Evolutionary conservation across 352 stramenopile species (phyloP).

Genomic region (Pythium chondricola): DNA sequence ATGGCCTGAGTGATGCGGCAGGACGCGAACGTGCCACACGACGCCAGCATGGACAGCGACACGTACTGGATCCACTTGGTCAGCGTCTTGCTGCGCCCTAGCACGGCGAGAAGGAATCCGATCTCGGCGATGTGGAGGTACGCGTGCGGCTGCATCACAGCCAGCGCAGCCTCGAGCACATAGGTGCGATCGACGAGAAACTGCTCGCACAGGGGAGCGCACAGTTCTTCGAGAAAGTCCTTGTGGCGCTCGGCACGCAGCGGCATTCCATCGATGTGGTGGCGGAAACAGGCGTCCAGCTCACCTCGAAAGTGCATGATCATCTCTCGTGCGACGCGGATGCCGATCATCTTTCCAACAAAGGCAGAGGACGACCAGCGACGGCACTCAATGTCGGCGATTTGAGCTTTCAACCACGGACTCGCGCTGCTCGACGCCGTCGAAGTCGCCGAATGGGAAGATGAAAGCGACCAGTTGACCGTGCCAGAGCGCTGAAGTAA

Average conservation of each 20-base stretch:
- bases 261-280: conserved; percentile 21
- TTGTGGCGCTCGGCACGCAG: conserved; percentile 32
- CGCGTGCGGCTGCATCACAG: conserved; percentile 75
- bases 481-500: conserved; percentile 36
- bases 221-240: conserved; percentile 69
- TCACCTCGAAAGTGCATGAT: conserved; percentile 76
- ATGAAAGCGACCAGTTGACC: conserved; percentile 34
- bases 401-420: conserved; percentile 75
- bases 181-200: conserved; percentile 79
- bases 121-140: conserved; percentile 80
- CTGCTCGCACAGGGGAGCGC: conserved; percentile 61
- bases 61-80: conserved; percentile 82
- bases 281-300: conserved; percentile 38
- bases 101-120: conserved; percentile 67
- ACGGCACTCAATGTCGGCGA: conserved; percentile 82
- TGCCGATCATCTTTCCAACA: conserved; percentile 84
- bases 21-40: conserved; percentile 69
- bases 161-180: conserved; percentile 67
- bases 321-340: conserved; percentile 78
- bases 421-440: conserved; percentile 1
- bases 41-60: conserved; percentile 72
- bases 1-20: conserved; percentile 69
- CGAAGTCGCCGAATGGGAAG: conserved; percentile 28
- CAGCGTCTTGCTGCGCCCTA: conserved; percentile 43
- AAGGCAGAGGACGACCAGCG: conserved; percentile 80